These are phyloP conservation scores for Podospora australis DNA, from an alignment of 495 filamentous ascomycete species.

Conservation along the genomic window DNA sequence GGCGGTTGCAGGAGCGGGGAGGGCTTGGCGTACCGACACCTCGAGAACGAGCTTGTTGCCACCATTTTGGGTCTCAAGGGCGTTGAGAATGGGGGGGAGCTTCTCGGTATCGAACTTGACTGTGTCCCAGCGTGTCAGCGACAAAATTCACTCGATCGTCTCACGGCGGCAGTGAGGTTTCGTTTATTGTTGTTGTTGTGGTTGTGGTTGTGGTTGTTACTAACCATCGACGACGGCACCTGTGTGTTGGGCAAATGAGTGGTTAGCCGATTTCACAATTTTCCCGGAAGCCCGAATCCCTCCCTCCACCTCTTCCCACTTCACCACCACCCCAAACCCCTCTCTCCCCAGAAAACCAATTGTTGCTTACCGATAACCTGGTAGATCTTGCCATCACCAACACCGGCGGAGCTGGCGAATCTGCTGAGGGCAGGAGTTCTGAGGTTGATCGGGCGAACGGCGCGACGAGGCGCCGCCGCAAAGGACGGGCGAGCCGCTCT, in stretches of 20 bases:
- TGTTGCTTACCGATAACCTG: slow-evolving; percentile 49
- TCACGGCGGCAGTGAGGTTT: slow-evolving; percentile 6
- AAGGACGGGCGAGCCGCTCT: slow-evolving; percentile 68
- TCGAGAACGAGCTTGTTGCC: slow-evolving; percentile 94
- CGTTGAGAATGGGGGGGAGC: slow-evolving; percentile 96
- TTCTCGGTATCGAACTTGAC: slow-evolving; percentile 92
- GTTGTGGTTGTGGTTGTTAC: slow-evolving; percentile 28
- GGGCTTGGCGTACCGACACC: slow-evolving; percentile 70
- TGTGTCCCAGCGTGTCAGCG: slow-evolving; percentile 27
- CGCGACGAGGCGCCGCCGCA: slow-evolving; percentile 59
- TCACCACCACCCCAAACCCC: background rate
- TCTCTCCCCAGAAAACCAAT: background rate
- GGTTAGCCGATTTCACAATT: slow-evolving; percentile 25
- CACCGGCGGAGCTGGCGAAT: slow-evolving; percentile 62
- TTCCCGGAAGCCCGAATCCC: no score
- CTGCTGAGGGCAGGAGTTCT: slow-evolving; percentile 54
- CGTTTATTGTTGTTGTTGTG: background rate
- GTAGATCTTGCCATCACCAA: slow-evolving; percentile 73
- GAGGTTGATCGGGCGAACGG: slow-evolving; percentile 58
- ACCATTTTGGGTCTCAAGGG: slow-evolving; percentile 82
- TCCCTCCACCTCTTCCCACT: no score
- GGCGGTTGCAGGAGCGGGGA: background rate
- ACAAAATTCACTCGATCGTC: background rate
- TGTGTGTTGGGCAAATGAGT: slow-evolving; percentile 41
- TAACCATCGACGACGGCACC: slow-evolving; percentile 72